Percentiles rank a stretch among this genome's conserved stretches.
Evolutionary conservation across 2,329 filamentous ascomycete species (phyloP).

Genomic region (Ilyonectria destructans): DNA sequence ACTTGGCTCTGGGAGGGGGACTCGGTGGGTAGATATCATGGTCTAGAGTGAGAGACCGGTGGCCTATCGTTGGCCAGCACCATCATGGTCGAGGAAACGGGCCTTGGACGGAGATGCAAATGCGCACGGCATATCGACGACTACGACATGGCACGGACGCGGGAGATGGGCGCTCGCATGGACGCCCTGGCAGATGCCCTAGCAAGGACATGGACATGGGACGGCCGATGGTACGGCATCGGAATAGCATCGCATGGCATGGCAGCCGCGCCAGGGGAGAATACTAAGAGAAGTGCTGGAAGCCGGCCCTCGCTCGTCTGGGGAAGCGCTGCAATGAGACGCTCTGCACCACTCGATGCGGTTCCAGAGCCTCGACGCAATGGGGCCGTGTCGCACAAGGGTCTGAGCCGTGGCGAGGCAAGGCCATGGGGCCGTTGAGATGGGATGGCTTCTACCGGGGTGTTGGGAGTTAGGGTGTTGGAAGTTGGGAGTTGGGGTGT

Average conservation of each 20-base stretch:
- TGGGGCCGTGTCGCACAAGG: conserved; percentile 26
- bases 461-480: too few species aligned
- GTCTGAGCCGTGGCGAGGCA: conserved; percentile 1
- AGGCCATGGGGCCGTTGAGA: not conserved
- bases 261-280: not conserved
- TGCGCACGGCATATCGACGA: conserved; percentile 24
- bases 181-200: not conserved
- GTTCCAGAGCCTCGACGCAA: conserved; percentile 7
- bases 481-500: not conserved
- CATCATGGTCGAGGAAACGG: conserved; percentile 44
- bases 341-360: conserved; percentile 21
- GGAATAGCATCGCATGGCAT: conserved; percentile 19
- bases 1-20: conserved; percentile 33
- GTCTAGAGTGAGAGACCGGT: conserved; percentile 18
- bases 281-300: not conserved
- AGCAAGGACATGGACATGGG: conserved; percentile 16
- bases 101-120: conserved; percentile 29
- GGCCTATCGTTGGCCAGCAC: conserved; percentile 45
- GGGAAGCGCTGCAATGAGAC: conserved; percentile 27
- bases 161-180: conserved; percentile 26
- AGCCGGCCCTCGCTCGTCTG: not conserved
- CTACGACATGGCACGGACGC: not conserved
- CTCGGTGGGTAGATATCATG: conserved; percentile 41
- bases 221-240: conserved; percentile 15
- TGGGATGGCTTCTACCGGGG: conserved; percentile 11